Evolutionary conservation across 768 basidiomycete species (phyloP), one percentile per base, ranked within the genome.

Genomic region (Russula emetica): DNA sequence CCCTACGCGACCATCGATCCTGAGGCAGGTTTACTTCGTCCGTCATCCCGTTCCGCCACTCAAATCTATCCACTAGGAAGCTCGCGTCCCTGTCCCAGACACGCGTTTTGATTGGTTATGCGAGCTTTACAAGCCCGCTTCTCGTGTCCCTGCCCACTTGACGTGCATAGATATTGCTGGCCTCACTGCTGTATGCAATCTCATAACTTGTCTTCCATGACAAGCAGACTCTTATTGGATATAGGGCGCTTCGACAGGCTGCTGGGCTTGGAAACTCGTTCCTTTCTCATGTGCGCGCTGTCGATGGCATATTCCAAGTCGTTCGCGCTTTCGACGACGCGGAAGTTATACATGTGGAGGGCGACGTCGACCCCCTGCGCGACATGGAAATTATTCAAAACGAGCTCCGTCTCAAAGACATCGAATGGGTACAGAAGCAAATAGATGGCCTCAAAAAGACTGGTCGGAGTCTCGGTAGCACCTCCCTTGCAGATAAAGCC

Each of bases 111-210:
- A 95, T 60, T 98, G 94, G 95, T 85, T 99, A 32, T 90, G 85
- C 73, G 85, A 91, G 14, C 73, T 83, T 9, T 98, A 98, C 80
- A 97, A 98, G 73, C 96, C 97, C 7, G 82, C 77, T 13, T 88
- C 87, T 14, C 85, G 85, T 67, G 85, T 99, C 51, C 95, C 97
- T 24, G 95, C 97, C 20, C 92, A 92, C 78, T 82, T 99, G 60
- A 99, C 97, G 22, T 96, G 94, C 74, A 96, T 98, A 74, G 97
- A 99, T 77, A 99, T 99, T 70, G 97, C 97, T 67, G 97, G 97
- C 72, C 80, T 99, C 57, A 98, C 96, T 50, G 93, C 94, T 57
- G 90, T 92, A 73, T 64, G 86, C 77, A 26, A 22, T 53, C 62
- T 53, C 54, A 34, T 28, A 26, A 13, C 45, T 54, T 54, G 50